Evolutionary conservation across 169 alveolate species (phyloP).

Genomic region (Plasmodium knowlesi): DNA sequence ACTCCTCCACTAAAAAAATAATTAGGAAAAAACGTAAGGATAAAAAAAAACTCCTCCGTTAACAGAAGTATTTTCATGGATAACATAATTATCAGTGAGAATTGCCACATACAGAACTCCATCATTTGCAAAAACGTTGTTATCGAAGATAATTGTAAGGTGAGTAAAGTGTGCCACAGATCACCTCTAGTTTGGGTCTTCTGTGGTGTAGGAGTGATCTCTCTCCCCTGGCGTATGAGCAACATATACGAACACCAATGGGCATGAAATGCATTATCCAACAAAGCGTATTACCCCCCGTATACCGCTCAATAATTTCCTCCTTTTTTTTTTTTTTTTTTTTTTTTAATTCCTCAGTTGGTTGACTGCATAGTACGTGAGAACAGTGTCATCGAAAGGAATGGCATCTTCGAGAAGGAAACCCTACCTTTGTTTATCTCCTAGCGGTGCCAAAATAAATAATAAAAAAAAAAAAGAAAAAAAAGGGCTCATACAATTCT

Average conservation of each 20-base stretch:
- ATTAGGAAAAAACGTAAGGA: conserved; percentile 77
- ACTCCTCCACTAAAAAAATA: no score
- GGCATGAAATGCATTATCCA: no score
- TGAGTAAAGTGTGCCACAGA: background rate
- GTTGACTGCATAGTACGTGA: conserved; percentile 51
- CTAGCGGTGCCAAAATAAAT: background rate
- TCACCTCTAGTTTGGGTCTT: no score
- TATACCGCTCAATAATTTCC: background rate
- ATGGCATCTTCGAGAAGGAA: conserved; percentile 50
- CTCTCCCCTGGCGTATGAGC: background rate
- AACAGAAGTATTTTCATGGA: conserved; percentile 81
- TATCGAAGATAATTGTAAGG: conserved; percentile 79
- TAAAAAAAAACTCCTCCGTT: conserved; percentile 74
- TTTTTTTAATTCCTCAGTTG: conserved; percentile 11
- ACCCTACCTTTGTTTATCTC: conserved; percentile 62
- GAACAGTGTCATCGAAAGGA: conserved; percentile 36
- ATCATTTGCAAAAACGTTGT: conserved; percentile 76
- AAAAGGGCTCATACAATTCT: background rate
- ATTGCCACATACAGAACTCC: conserved; percentile 76
- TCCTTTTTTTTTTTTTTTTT: no score
- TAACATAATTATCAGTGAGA: conserved; percentile 71
- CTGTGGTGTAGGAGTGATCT: no score
- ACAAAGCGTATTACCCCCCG: background rate
- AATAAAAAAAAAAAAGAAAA: no score
- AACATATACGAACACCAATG: background rate